Base-by-base conservation (phyloP, 1,284 basidiomycete species). In the Ganoderma resinaceum region DNA sequence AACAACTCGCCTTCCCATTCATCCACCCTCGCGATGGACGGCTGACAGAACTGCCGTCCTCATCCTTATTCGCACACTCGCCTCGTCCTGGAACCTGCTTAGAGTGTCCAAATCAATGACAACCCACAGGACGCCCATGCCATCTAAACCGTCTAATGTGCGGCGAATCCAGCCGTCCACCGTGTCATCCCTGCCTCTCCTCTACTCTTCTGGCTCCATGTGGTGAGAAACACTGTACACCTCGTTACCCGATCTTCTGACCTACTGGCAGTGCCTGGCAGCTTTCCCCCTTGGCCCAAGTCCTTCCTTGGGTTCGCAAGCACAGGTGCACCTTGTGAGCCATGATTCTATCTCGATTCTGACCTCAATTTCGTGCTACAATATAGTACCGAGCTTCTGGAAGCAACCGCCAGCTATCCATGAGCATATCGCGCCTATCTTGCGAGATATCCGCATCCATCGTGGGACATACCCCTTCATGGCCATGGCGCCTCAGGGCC, bases 41-140 rank as follows among this genome's bases (percentile, higher is more conserved):
- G 38, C 23, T 66, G 62, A 38, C 61, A 70, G 66, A 66, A 58
- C 58, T 63, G 23, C 23, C 52, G 23, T 31, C 52, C 31, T 61
- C n/a, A 26, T 20, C 43, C 2, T 20, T 12, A 6, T 42, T 61
- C 38, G 55, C 55, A 33, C 55, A 37, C 55, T 20, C 33, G n/a
- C n/a, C 20, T 37, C 55, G 33, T 58, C 55, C 33, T 58, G 55
- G 31, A 58, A 23, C 31, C 33, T n/a, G 18, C 55, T 58, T 11
- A 37, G 33, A 23, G 11, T 33, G 33, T n/a, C 53, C 55, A 37
- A 37, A 58, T 58, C 55, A 35, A 23, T 58, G 18, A 35, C 18
- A 37, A 23, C 33, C 20, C 55, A 23, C 18, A 0, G 7, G n/a
- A 58, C 31, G 55, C 55, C 18, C 33, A 35, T 58, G 55, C 55